Percentiles rank a stretch among this genome's conserved stretches.
Conservation (phyloP, 306 rosid species). For the Gastrolobium villosum region DNA sequence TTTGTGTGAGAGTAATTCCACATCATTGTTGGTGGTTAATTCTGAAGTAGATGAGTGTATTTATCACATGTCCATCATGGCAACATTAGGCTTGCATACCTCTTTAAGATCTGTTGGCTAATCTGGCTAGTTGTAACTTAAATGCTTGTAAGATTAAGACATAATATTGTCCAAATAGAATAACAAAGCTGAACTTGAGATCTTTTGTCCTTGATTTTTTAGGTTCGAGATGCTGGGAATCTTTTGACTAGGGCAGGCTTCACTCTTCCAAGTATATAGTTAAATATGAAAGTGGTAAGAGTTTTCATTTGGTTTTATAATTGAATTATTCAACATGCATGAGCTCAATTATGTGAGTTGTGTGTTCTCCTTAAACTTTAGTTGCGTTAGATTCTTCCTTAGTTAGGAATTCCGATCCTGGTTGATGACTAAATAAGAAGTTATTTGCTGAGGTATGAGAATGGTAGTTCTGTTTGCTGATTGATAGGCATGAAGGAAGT, state of each 20-base stretch:
- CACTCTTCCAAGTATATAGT: slow-evolving; percentile 79
- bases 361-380: slow-evolving; percentile 21
- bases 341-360: slow-evolving; percentile 31
- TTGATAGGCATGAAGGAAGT: slow-evolving; percentile 16
- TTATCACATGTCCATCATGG: not conserved
- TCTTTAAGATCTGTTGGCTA: slow-evolving; percentile 38
- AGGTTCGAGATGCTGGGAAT: slow-evolving; percentile 99
- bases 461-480: slow-evolving; percentile 26
- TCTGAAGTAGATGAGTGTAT: slow-evolving; percentile 36
- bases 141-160: slow-evolving; percentile 2
- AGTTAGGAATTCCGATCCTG: slow-evolving; percentile 31
- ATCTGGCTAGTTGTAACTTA: slow-evolving; percentile 35
- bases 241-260: slow-evolving; percentile 98
- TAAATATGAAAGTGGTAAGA: slow-evolving; percentile 88
- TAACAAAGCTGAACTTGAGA: slow-evolving; percentile 38
- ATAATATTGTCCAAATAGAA: slow-evolving; percentile 31
- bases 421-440: slow-evolving; percentile 41
- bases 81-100: slow-evolving; percentile 5
- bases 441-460: slow-evolving; percentile 17
- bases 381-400: slow-evolving; percentile 18
- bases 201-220: slow-evolving; percentile 34
- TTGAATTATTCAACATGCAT: slow-evolving; percentile 35
- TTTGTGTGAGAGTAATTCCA: slow-evolving; percentile 25
- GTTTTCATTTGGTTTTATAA: slow-evolving; percentile 35
- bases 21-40: slow-evolving; percentile 18